Evolutionary conservation across 176 grass and related monocot genomes (phyloP), one percentile per base, ranked within the genome.

Genomic region (barley (Hordeum vulgare)): DNA sequence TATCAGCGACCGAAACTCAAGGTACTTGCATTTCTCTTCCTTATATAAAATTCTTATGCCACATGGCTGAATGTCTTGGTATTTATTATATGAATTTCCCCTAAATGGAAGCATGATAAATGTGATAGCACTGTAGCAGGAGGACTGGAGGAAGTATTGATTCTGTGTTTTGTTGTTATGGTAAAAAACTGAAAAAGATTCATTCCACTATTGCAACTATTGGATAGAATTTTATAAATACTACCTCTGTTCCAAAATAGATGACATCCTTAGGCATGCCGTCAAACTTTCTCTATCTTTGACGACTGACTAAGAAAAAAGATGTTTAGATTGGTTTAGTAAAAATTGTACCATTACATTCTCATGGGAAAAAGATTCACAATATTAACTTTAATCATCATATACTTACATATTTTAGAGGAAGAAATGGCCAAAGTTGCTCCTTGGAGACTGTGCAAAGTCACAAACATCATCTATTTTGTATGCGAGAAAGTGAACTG

Each of bases 1-100:
- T 88, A 56, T 66, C 24, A 80, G 58, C 2, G 14, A 79, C 21
- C 86, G 59, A 44, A 88, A 88, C 56, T 74, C 67, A 36, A 84
- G 67, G 80, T 88, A 83, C 51, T 14, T 74, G 7, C 35, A 14
- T 29, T 11, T 27, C 10, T 2, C 5, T 34, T 23, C 59, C 11
- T 4, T 35, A 8, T 11, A 23, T 57, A 36, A 45, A 72, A 7
- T 27, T 57, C 18, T 34, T 75, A 6, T 75, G 73, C 49, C 26
- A 33, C 44, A 53, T 53, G 71, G 27, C 44, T 33, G 26, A 73
- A 47, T 27, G n/a, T 76, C 29, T 76, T 76, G 51, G 31, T 0
- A 59, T 76, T 71, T 76, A 34, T 1, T 17, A 0, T 23, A n/a
- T n/a, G 29, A 35, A 35, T 75, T 23, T 3, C 60, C 31, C 6